Evolutionary conservation across 2,329 filamentous ascomycete species (phyloP).

Genomic region (Hypomyces perniciosus): DNA sequence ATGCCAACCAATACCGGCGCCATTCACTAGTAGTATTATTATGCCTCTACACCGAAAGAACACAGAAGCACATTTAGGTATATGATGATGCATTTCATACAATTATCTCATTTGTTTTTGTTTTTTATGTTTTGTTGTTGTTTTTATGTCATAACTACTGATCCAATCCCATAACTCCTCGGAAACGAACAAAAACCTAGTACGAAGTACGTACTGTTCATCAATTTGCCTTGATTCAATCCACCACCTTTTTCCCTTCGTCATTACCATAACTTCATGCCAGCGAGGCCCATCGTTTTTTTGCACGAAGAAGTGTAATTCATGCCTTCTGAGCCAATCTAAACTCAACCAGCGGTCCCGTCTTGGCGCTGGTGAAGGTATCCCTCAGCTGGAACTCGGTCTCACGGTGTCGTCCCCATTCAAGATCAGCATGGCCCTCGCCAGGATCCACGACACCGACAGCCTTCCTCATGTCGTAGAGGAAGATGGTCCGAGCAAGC

Average conservation of each 20-base stretch:
- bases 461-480: slow-evolving; percentile 54
- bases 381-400: slow-evolving; percentile 66
- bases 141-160: too few species aligned
- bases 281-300: not conserved
- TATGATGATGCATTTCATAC: too few species aligned
- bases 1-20: too few species aligned
- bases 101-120: too few species aligned
- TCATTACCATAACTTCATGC: not conserved
- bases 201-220: too few species aligned
- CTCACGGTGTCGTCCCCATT: slow-evolving; percentile 48
- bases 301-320: not conserved
- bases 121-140: too few species aligned
- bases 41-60: too few species aligned
- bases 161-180: slow-evolving; percentile 2
- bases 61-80: too few species aligned
- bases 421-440: slow-evolving; percentile 43
- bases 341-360: slow-evolving; percentile 65
- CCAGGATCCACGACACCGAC: slow-evolving; percentile 44
- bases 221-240: too few species aligned
- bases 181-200: slow-evolving; percentile 22
- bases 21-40: too few species aligned
- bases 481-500: slow-evolving; percentile 53
- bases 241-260: not conserved
- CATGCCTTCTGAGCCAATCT: slow-evolving; percentile 23
- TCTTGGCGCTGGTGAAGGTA: slow-evolving; percentile 67